Base-by-base conservation (phyloP, 2,329 filamentous ascomycete genomes). In the Aureobasidium sp. region DNA sequence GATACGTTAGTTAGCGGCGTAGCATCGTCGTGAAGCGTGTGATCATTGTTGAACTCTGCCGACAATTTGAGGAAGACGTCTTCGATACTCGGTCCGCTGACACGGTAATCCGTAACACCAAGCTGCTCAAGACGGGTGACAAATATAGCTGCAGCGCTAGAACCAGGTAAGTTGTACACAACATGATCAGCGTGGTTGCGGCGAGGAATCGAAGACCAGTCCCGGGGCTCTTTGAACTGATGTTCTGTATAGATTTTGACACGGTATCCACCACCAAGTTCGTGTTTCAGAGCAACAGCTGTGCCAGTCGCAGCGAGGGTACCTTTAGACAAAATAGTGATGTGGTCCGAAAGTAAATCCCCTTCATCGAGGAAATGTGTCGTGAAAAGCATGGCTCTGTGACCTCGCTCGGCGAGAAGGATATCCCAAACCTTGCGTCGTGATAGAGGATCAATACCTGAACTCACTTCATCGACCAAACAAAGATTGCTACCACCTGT, bases 301-400 rank as follows among this genome's bases (percentile, higher is more conserved):
- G 91, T 91, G 3, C 92, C 92, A 67, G 90, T 81, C 0, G 90
- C 91, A 61, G 90, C 89, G 2, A 96, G 79, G 1, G 85, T 85
- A 22, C 92, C 92, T 70, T 91, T 92, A 3, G 90, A 95, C 12
- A 97, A 77, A 59, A 97, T 90, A 1, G 87, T 89, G 66, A 97
- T 95, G 64, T 92, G 87, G 70, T 97, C 93, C 0, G 91, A 88
- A 0, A 97, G 81, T 1, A 96, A 79, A 70, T 97, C 92, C 0
- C 92, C 93, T 74, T 97, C 93, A 69, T 97, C 93, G 9, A 97
- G 80, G 73, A 96, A 97, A 72, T 97, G 93, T 0, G 92, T 97
- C 0, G 92, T 97, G 62, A 97, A 74, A 45, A 97, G 84, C 68
- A 96, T 89, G 0, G 92, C 96, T 45, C 92, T 81, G 63, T 81